Base-by-base conservation (phyloP, 2,329 filamentous ascomycete species). In the Fusarium brevicatenulatum region DNA sequence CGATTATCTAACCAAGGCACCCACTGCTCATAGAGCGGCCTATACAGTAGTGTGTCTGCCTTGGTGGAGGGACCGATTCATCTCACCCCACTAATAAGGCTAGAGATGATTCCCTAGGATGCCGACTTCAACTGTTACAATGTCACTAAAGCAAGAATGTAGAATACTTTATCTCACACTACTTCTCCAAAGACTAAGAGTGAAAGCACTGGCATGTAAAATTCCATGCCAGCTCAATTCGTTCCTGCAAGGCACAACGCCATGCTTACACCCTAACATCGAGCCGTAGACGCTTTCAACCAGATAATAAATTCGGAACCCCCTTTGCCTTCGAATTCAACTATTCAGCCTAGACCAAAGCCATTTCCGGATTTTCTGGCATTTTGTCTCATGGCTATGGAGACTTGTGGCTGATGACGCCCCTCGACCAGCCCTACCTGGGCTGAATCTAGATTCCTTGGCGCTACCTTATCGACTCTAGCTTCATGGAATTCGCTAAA, bases 271-370 rank as follows among this genome's bases (percentile, higher is more conserved):
- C 9, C n/a, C n/a, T 15, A 43, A 5, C 15, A 44, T 21, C 44
- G 21, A 7, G 9, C 25, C 44, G 12, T 21, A 21, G 4, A 47
- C 19, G 25, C 4, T n/a, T 49, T 49, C 46, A n/a, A 13, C 2
- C 19, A n/a, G 2, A n/a, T 9, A 11, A 3, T n/a, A 4, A 49
- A n/a, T 0, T 9, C 2, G 6, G 2, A 13, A n/a, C 13, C 3
- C 9, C 9, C 3, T 18, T n/a, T 18, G 0, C 19, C 9, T n/a
- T 18, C 0, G 4, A 12, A 2, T 9, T 3, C 21, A 32, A 30
- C 15, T 12, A 49, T 8, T 3, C 6, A 32, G 21, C 21, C 28
- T 49, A n/a, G 7, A 1, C 46, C 0, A 5, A 9, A n/a, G 5
- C 46, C 28, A 9, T 49, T n/a, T 49, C 46, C 46, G 46, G 46